These are phyloP conservation scores for Acer campestre DNA, from an alignment of 345 rosid species.

Conservation along the genomic window DNA sequence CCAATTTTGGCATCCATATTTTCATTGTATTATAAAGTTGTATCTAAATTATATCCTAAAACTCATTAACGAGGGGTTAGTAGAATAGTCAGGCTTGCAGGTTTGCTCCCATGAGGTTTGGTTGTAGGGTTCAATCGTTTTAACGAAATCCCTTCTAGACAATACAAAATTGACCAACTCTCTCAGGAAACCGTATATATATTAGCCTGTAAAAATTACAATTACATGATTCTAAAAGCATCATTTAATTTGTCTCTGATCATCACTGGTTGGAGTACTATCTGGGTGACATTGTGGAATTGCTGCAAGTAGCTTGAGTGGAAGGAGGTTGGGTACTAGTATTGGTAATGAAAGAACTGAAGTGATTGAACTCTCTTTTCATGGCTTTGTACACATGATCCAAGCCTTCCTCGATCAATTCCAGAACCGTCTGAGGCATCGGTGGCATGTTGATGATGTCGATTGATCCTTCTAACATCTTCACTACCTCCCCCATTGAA, in stretches of 20 bases:
- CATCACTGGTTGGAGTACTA: constrained; percentile 20
- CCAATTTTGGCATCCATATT: too few species aligned
- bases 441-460: constrained; percentile 62
- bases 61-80: too few species aligned
- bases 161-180: neutral
- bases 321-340: constrained; percentile 45
- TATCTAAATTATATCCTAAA: too few species aligned
- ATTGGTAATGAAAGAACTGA: constrained; percentile 53
- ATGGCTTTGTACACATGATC: constrained; percentile 81
- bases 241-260: too few species aligned
- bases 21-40: too few species aligned
- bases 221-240: neutral
- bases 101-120: too few species aligned
- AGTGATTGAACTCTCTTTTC: constrained; percentile 67
- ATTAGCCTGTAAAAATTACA: neutral
- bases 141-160: neutral
- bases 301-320: constrained; percentile 78
- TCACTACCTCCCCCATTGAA: constrained; percentile 76
- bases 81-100: too few species aligned
- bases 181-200: neutral
- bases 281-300: constrained; percentile 94
- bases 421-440: constrained; percentile 84
- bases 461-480: constrained; percentile 62
- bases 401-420: constrained; percentile 80
- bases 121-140: too few species aligned